Base-by-base conservation (phyloP, 345 rosid species). In the Stellera chamaejasme region DNA sequence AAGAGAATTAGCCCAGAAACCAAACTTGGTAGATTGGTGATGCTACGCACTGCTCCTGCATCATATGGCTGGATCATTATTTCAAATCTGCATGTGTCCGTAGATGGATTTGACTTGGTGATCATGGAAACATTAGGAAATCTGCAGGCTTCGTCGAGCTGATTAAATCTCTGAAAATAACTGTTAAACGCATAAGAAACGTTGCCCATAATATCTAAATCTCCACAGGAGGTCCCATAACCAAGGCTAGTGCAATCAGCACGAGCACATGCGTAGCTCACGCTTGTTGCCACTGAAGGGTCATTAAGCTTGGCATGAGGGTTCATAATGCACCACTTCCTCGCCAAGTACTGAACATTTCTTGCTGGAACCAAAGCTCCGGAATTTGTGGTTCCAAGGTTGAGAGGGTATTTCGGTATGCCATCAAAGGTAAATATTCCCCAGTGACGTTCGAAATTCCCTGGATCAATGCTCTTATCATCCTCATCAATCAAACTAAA, bases 401-500 rank as follows among this genome's bases (percentile, higher is more conserved):
- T 89, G 64, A 93, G 78, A 5, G 58, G n/a, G 48, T 88, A 91
- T 68, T 91, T 91, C 0, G 90, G 66, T 10, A 41, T 32, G 32
- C 98, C 96, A 4, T 91, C 98, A 41, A n/a, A 87, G 48, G 75
- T 62, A 65, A 91, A 85, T 43, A 88, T 54, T 14, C 98, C 98
- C 95, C 96, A 91, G 56, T 91, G 96, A 5, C 95, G 76, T 55
- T 88, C 98, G 15, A 88, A 88, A 72, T 93, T 86, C 53, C 99
- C 97, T 0, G 99, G 99, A 27, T 74, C 76, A 45, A 82, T 66
- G 50, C 97, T 87, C 56, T 93, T 93, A 11, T 63, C 78, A 64
- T 93, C 99, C 72, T 93, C 99, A 32, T 93, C 98, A 36, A 89
- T 69, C 56, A 92, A 66, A 55, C 89, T 80, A 61, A 93, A 93